Base-by-base conservation (phyloP, 2,329 filamentous ascomycete species). In the Pseudonectria foliicola region DNA sequence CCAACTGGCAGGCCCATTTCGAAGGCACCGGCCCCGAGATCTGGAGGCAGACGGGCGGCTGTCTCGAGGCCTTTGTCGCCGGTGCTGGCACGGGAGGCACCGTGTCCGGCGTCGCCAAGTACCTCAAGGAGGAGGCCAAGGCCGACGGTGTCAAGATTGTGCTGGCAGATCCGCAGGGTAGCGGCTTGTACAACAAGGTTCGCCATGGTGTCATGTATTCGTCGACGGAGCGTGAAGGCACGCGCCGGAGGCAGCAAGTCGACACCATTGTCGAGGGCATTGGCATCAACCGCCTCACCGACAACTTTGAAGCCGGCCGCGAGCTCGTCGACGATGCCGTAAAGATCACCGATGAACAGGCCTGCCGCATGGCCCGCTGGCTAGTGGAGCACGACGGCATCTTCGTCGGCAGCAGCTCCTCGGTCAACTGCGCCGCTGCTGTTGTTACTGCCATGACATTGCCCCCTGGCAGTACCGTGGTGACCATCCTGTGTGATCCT, bases 141-240 rank as follows among this genome's bases (percentile, higher is more conserved):
- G 56, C 87, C n/a, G 68, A 71, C 0, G 54, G 68, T 10, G 46
- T 92, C 38, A 75, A 73, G 43, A 68, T 96, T 23, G 79, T 96
- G 2, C 76, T 98, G 2, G 90, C 92, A 1, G 92, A 98, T 60
- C 93, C 92, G 2, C 88, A 93, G 57, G 92, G 92, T 8, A 94
- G 86, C 56, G 92, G 92, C 0, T 67, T 98, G 16, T 95, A 84
- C 68, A 94, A 98, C 65, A 84, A 86, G 55, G 73, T 98, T 46
- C 83, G 83, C 49, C 85, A 92, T 60, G 92, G 90, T 5, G 92
- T 98, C 42, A 95, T 98, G 86, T 98, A 95, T 63, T 84, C 88
- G 40, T 54, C 73, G 1, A 93, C 85, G 21, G 92, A 98, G 64
- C 77, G 75, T 45, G 92, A 98, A 68, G 92, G 92, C 4, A 96